Percentiles rank a stretch among this genome's conserved stretches.
These are phyloP conservation scores for Mycena sanguinolenta DNA, from an alignment of 768 basidiomycete genomes.

Conservation along the genomic window DNA sequence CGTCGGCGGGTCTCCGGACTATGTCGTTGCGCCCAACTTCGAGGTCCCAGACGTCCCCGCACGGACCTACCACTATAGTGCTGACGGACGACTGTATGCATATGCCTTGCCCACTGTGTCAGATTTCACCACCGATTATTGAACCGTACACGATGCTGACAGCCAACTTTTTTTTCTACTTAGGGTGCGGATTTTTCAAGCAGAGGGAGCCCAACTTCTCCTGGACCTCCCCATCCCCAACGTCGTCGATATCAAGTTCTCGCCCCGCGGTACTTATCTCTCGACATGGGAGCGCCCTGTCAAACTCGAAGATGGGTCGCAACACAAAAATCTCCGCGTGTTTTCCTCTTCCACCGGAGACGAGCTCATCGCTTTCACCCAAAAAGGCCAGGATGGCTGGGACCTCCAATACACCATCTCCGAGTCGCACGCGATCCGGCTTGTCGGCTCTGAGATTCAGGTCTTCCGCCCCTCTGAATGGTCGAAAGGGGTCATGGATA, in stretches of 20 bases:
- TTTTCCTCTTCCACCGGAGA: constrained; percentile 90
- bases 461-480: constrained; percentile 86
- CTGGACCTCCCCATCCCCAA: constrained; percentile 82
- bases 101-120: constrained; percentile 84
- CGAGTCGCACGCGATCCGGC: constrained; percentile 86
- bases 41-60: constrained; percentile 77
- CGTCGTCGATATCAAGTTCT: constrained; percentile 89
- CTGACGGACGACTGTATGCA: constrained; percentile 89
- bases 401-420: constrained; percentile 92
- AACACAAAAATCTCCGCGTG: constrained; percentile 94
- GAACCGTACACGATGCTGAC: constrained; percentile 31
- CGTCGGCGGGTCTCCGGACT: constrained; percentile 85
- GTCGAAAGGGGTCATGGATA: constrained; percentile 84
- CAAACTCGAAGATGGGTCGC: constrained; percentile 90
- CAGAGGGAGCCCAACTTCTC: constrained; percentile 79
- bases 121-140: constrained; percentile 48
- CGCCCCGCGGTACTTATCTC: constrained; percentile 92
- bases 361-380: constrained; percentile 88
- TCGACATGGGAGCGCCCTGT: constrained; percentile 96
- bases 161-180: constrained; percentile 19
- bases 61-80: constrained; percentile 85
- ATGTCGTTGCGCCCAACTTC: constrained; percentile 74
- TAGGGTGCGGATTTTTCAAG: constrained; percentile 84
- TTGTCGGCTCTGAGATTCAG: constrained; percentile 86
- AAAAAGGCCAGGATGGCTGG: constrained; percentile 95